Conservation (phyloP, 225 moss, liverwort and hornwort genomes). For the Ulota crispa region DNA sequence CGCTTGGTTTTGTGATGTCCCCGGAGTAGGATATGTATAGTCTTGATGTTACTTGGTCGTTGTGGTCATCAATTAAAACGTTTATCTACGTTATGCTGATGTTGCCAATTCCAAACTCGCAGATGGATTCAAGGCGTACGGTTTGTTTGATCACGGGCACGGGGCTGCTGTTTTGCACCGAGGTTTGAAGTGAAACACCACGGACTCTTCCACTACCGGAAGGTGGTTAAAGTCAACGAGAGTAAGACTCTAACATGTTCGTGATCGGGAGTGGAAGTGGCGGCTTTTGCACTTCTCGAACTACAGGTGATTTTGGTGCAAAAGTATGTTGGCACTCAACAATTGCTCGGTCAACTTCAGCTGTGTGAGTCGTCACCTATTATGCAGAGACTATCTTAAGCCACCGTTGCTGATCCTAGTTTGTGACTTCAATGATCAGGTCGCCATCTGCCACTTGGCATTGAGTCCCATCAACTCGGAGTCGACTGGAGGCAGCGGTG, state of each 20-base stretch:
- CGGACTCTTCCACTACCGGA: constrained; percentile 21
- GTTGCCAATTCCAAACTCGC: not conserved
- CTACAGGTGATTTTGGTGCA: constrained; percentile 58
- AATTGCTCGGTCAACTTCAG: not conserved
- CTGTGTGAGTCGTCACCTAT: not conserved
- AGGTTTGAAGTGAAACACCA: constrained; percentile 13
- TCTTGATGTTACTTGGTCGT: not conserved
- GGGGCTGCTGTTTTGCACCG: constrained; percentile 5
- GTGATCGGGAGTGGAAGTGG: constrained; percentile 73
- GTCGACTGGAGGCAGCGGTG: constrained; percentile 55
- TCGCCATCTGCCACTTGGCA: constrained; percentile 56
- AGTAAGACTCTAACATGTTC: constrained; percentile 69
- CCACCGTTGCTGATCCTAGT: not conserved
- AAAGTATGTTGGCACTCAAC: constrained; percentile 42
- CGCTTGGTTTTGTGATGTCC: not conserved
- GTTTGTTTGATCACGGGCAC: not conserved
- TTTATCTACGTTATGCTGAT: not conserved
- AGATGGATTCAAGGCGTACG: not conserved
- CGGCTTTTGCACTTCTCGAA: constrained; percentile 63
- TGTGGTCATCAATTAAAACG: not conserved
- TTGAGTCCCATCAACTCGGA: constrained; percentile 70
- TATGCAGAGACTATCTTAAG: not conserved
- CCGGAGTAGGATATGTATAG: not conserved
- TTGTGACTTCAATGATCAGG: constrained; percentile 28
- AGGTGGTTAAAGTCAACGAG: not conserved